A percentile compares a stretch with the other conserved stretches of the same genome.
These are phyloP conservation scores for Venustampulla echinocandica DNA, from an alignment of 495 filamentous ascomycete species.

Conservation along the genomic window DNA sequence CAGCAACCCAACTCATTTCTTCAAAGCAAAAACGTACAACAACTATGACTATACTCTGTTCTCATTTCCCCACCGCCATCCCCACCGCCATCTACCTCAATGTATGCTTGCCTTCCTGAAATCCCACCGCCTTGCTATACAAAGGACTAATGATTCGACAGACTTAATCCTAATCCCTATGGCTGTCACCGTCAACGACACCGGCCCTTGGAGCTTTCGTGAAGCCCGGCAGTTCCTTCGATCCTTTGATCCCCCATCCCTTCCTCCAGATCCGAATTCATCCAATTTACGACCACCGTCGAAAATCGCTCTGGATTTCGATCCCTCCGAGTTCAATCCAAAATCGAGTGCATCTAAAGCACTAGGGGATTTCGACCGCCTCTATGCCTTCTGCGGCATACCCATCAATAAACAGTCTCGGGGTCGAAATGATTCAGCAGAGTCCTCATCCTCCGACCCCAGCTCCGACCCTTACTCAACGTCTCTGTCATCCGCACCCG, in stretches of 20 bases:
- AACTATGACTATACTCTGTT: too few species aligned
- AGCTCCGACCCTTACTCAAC: constrained; percentile 1
- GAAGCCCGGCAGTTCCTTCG: not conserved
- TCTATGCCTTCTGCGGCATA: constrained; percentile 8
- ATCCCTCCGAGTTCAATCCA: constrained; percentile 3
- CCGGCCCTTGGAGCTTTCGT: not conserved
- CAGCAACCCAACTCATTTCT: too few species aligned
- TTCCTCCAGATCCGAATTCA: not conserved
- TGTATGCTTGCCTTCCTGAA: too few species aligned
- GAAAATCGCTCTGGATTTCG: too few species aligned
- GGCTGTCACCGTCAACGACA: not conserved
- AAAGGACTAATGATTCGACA: too few species aligned
- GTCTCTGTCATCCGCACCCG: constrained; percentile 7
- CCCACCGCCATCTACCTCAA: too few species aligned
- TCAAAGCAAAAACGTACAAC: too few species aligned
- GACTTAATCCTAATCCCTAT: not conserved
- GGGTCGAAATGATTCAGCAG: not conserved
- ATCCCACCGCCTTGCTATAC: too few species aligned
- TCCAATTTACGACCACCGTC: too few species aligned
- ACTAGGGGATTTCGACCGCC: constrained; percentile 16
- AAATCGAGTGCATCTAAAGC: constrained; percentile 1
- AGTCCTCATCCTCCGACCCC: constrained; percentile 1
- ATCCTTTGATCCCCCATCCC: not conserved
- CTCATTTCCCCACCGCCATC: too few species aligned
- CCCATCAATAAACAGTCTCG: not conserved